Conservation (phyloP, 2,329 filamentous ascomycete species). For the Neurospora crassa region DNA sequence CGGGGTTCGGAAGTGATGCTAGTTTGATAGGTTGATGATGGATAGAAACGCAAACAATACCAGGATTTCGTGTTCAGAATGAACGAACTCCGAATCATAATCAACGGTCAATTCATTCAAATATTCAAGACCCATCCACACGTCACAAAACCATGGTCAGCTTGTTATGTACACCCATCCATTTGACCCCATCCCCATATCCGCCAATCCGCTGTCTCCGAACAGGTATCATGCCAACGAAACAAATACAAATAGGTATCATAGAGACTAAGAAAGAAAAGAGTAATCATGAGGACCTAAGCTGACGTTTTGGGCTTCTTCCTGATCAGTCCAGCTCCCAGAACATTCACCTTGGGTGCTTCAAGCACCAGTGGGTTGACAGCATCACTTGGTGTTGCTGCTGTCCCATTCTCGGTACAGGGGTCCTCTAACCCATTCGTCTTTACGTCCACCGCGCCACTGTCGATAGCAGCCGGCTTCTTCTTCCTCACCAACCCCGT, state of each 20-base stretch:
- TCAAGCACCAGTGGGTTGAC: constrained; percentile 16
- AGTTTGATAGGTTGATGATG: no score
- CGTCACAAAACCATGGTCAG: no score
- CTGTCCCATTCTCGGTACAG: constrained; percentile 2
- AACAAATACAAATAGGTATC: neutral
- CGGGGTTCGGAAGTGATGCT: no score
- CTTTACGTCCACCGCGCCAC: constrained; percentile 40
- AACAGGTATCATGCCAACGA: neutral
- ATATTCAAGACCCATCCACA: no score
- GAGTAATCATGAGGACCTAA: neutral
- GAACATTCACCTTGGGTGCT: constrained; percentile 31
- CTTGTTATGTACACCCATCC: neutral
- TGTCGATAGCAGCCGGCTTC: constrained; percentile 17
- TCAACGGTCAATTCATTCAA: no score
- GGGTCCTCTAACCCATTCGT: constrained; percentile 26
- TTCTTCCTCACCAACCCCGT: constrained; percentile 35
- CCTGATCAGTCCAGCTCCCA: constrained; percentile 39
- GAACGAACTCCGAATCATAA: no score
- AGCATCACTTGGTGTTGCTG: neutral
- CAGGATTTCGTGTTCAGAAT: no score
- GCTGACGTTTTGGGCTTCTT: constrained; percentile 43
- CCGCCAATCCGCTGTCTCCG: neutral
- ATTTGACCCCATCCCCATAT: neutral
- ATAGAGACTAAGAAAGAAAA: neutral
- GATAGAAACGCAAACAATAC: no score